phyloP scores from a whole-genome alignment of 2,329 filamentous ascomycete species.

The Trichoderma sp. region DNA sequence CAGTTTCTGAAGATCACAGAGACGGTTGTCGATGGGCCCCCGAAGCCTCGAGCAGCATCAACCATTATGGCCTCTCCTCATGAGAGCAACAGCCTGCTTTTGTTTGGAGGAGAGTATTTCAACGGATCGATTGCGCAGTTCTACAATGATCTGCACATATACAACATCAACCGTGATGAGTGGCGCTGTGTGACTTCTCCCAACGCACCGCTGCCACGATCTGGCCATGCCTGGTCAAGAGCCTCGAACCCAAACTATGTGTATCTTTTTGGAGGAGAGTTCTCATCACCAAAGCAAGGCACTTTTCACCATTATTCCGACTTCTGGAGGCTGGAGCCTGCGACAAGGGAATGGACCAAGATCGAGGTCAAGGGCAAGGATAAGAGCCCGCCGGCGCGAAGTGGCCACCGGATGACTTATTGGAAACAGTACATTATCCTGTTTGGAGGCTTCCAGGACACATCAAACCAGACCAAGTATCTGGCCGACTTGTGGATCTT shows the following conservation, averaged over 20 bases:
- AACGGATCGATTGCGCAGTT: conserved; percentile 81
- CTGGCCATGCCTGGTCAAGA: conserved; percentile 91
- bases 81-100: conserved; percentile 80
- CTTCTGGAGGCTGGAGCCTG: conserved; percentile 90
- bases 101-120: conserved; percentile 95
- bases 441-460: conserved; percentile 97
- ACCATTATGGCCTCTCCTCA: conserved; percentile 81
- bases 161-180: conserved; percentile 78
- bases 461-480: conserved; percentile 91
- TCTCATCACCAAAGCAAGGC: conserved; percentile 93
- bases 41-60: conserved; percentile 73
- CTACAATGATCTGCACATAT: conserved; percentile 65
- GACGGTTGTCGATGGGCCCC: conserved; percentile 65
- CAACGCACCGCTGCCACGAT: conserved; percentile 85
- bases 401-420: conserved; percentile 92
- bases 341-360: conserved; percentile 83
- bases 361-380: conserved; percentile 77
- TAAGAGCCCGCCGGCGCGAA: conserved; percentile 77
- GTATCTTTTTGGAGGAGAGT: conserved; percentile 95
- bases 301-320: conserved; percentile 99
- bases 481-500: conserved; percentile 93
- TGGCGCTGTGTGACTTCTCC: conserved; percentile 90
- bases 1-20: conserved; percentile 94
- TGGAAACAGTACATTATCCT: conserved; percentile 96
- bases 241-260: conserved; percentile 80